A percentile compares a stretch with the other conserved stretches of the same genome.
Conservation (phyloP, 2,329 filamentous ascomycete genomes). For the Aspergillus sojae region DNA sequence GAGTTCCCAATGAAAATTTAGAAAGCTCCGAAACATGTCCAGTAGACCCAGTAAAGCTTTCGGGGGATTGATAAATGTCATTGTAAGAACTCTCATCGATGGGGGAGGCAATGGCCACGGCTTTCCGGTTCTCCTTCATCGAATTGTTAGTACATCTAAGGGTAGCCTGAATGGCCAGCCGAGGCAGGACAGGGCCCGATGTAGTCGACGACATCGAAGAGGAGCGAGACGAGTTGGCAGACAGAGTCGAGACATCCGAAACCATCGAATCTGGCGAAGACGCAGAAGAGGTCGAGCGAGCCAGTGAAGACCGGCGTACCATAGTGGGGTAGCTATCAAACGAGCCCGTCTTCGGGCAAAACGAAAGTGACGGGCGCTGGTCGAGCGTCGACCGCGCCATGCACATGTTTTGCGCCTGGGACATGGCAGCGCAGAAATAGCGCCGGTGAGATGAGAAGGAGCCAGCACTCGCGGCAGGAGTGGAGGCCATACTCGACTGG, state of each 20-base stretch:
- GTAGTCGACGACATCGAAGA: conserved; percentile 47
- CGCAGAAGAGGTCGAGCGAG: conserved; percentile 55
- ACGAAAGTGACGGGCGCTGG: conserved; percentile 45
- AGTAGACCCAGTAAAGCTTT: conserved; percentile 29
- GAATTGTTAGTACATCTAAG: conserved; percentile 43
- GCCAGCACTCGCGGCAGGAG: conserved; percentile 64
- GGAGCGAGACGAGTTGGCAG: conserved; percentile 57
- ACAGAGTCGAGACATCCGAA: conserved; percentile 60
- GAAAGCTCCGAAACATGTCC: conserved; percentile 38
- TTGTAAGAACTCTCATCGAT: conserved; percentile 40
- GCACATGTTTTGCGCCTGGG: conserved; percentile 57
- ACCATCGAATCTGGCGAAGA: conserved; percentile 66
- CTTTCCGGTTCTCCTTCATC: conserved; percentile 40
- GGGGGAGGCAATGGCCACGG: conserved; percentile 39
- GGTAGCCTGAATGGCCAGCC: conserved; percentile 44
- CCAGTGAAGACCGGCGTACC: conserved; percentile 52
- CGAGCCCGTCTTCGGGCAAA: conserved; percentile 40
- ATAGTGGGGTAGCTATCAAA: conserved; percentile 53
- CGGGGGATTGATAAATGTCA: conserved; percentile 40
- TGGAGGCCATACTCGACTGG: conserved; percentile 54
- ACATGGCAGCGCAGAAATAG: conserved; percentile 63
- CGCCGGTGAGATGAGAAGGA: conserved; percentile 53
- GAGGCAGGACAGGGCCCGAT: conserved; percentile 35
- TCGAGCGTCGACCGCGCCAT: conserved; percentile 60
- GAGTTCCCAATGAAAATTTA: conserved; percentile 36